Evolutionary conservation across 2,329 filamentous ascomycete species (phyloP), one percentile per base, ranked within the genome.

Genomic region (Fusarium papillatum): DNA sequence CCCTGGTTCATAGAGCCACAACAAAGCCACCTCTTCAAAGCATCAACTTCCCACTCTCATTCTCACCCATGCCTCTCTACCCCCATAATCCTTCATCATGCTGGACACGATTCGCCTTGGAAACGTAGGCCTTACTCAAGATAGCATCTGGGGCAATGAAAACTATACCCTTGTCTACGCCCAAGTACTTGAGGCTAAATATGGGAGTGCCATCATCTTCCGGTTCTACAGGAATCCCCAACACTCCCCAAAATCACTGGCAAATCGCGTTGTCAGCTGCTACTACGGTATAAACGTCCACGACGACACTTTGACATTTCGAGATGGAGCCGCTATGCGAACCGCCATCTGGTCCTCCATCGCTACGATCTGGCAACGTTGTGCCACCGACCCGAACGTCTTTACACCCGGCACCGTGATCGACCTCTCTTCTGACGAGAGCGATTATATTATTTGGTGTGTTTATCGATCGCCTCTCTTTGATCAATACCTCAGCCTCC

Each of bases 331-430:
- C 38, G 29, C 11, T 26, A 59, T 59, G 50, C 38, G 29, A 41
- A 66, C 26, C 13, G 64, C 38, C 17, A 22, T 66, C 38, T 66
- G 50, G 64, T 66, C 50, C 24, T 13, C 64, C n/a, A 24, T 59
- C 29, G 50, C 38, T 16, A 38, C 8, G 5, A 29, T 59, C 11
- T 66, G 50, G 50, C 38, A 4, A 9, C 3, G 16, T 2, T 66
- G 64, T 10, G 34, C 17, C 5, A 59, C 1, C 17, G 38, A 59
- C n/a, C 36, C 38, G 7, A 10, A 38, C 31, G 10, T 26, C 36
- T n/a, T 10, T 59, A n/a, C 24, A 1, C 36, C 50, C 41, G 50
- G 64, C 10, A 24, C 50, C 14, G 26, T 66, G 5, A 46, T 66
- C 17, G 64, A 66, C 9, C 38, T 66, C 26, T 24, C 10, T 5